phyloP scores from a whole-genome alignment of 1,284 basidiomycete genomes.

The Rhodotorula sp. region DNA sequence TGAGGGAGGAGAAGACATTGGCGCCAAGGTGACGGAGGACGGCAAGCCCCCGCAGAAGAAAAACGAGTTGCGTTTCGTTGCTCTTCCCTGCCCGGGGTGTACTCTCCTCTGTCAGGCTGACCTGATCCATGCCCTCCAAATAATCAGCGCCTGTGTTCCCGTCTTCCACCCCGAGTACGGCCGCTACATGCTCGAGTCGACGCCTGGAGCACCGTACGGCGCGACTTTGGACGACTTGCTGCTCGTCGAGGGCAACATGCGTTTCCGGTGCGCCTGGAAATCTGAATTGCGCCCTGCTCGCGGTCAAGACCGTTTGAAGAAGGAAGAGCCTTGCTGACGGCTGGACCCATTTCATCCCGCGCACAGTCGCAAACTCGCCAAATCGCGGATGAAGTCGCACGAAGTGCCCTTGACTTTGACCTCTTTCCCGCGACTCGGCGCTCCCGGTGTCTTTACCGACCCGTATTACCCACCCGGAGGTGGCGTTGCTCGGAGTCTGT shows the following conservation, averaged over 20 bases:
- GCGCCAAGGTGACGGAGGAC: background rate
- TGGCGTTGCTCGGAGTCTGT: constrained; percentile 81
- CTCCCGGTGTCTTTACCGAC: constrained; percentile 82
- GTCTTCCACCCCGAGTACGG: constrained; percentile 99
- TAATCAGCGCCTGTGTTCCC: constrained; percentile 62
- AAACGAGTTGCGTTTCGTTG: background rate
- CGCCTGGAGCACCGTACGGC: constrained; percentile 90
- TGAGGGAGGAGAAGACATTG: background rate
- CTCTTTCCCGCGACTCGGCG: constrained; percentile 90
- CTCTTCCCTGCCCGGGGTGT: background rate
- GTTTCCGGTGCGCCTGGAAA: constrained; percentile 63
- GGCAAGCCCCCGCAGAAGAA: constrained; percentile 2
- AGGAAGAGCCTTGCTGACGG: background rate
- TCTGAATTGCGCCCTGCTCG: too few relatives aligned
- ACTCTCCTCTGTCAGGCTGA: background rate
- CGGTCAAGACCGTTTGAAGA: too few relatives aligned
- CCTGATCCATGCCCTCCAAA: too few relatives aligned
- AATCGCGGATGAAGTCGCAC: constrained; percentile 74
- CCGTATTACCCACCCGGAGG: constrained; percentile 77
- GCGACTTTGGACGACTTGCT: constrained; percentile 80
- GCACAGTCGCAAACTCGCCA: constrained; percentile 74
- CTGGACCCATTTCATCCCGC: background rate
- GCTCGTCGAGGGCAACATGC: constrained; percentile 92
- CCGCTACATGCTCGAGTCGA: constrained; percentile 97
- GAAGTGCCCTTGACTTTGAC: constrained; percentile 92